Conservation (phyloP, 371 early-diverging fungal genomes). For the Syncephalastrum contaminatum region DNA sequence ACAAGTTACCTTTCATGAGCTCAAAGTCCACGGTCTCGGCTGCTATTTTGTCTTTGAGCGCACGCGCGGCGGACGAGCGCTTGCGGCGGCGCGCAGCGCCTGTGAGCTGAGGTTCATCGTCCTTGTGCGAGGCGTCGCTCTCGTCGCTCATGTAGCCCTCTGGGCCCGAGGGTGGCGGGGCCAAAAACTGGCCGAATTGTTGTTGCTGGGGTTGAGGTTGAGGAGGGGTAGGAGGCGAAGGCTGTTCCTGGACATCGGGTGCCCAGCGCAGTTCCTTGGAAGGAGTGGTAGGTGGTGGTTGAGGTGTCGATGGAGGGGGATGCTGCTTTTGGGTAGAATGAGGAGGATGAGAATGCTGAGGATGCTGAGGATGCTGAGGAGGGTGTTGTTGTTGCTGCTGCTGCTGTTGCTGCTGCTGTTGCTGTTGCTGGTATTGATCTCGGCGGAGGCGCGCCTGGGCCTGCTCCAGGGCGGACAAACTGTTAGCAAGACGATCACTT, state of each 20-base stretch:
- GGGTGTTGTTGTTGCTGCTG: constrained; percentile 1
- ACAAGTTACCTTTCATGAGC: constrained; percentile 64
- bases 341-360: too few species aligned
- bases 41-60: constrained; percentile 76
- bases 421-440: constrained; percentile 9
- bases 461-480: constrained; percentile 31
- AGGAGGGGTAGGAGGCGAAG: constrained; percentile 4
- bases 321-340: neutral
- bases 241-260: constrained; percentile 4
- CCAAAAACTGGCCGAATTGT: constrained; percentile 23
- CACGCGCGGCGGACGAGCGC: constrained; percentile 48
- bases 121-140: constrained; percentile 44
- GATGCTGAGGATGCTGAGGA: too few species aligned
- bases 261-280: constrained; percentile 1
- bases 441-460: constrained; percentile 37
- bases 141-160: constrained; percentile 56
- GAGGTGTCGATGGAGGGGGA: constrained; percentile 1
- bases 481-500: constrained; percentile 8
- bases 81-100: constrained; percentile 47
- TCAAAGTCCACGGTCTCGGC: constrained; percentile 81
- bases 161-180: constrained; percentile 11
- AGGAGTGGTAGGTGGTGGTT: neutral
- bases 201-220: constrained; percentile 6
- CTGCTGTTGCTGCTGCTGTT: constrained; percentile 6
- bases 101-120: constrained; percentile 32